Evolutionary conservation across 2,329 filamentous ascomycete species (phyloP), one percentile per base, ranked within the genome.

Genomic region (Cryphonectria nitschkei): DNA sequence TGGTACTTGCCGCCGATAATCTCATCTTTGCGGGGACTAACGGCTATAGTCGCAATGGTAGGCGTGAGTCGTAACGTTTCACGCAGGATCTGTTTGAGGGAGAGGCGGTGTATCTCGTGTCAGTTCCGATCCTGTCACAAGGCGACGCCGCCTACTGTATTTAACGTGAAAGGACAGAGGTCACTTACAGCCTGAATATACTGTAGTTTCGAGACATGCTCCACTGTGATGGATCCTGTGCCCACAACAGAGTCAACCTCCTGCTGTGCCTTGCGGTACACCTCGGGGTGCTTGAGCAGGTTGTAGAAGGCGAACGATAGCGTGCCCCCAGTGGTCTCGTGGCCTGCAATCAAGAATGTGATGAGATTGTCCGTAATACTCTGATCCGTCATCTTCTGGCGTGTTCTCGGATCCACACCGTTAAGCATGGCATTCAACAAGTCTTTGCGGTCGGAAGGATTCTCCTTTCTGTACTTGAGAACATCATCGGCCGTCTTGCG

Each of bases 301-400:
- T 90, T 84, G 76, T 90, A 91, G 65, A 92, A 87, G 0, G 86
- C 80, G 76, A 92, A 93, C 0, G 89, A 87, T 16, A 94, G 78
- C 22, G 91, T 80, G 2, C 90, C 91, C 1, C 89, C 88, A 0
- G 92, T 92, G 0, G 92, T 94, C 75, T 93, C 92, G 73, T 93
- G 91, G 1, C 90, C 89, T 50, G 90, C 90, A 75, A 91, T 89
- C 13, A 93, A 79, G 74, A 93, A 93, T 0, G 91, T 93, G 71
- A 92, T 89, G 80, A 94, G 88, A 74, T 94, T 92, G 77, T 91
- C 85, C 22, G 88, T 85, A 73, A 93, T 91, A 65, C 84, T 87
- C 5, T 86, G 82, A 71, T 92, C 89, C 1, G 82, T 85, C 74
- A 94, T 81, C n/a, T 84, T 85, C 74, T 90, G 82, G 16, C 91